Evolutionary conservation across 2,329 filamentous ascomycete species (phyloP).

Genomic region (Pseudogymnoascus sp.): DNA sequence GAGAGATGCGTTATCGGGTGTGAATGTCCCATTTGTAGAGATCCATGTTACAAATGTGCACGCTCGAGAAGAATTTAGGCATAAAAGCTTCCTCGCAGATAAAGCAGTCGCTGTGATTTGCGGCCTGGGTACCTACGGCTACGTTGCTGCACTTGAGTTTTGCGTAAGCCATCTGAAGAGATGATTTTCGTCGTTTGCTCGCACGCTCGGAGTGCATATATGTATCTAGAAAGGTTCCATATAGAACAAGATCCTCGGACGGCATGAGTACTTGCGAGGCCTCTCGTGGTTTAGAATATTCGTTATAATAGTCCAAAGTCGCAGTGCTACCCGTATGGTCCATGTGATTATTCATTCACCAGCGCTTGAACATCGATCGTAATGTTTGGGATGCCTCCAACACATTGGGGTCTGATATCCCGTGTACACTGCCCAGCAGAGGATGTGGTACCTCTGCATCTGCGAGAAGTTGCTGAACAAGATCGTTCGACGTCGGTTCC

Average conservation of each 20-base stretch:
- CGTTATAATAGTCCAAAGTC: not conserved
- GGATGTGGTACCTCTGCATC: not conserved
- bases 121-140: conserved; percentile 56
- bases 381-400: conserved; percentile 10
- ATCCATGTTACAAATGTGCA: conserved; percentile 72
- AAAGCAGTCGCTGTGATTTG: conserved; percentile 68
- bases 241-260: not conserved
- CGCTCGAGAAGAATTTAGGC: conserved; percentile 57
- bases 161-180: conserved; percentile 39
- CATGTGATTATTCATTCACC: conserved; percentile 1
- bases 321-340: not conserved
- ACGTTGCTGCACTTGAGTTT: conserved; percentile 51
- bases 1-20: conserved; percentile 63
- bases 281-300: not conserved
- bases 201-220: not conserved
- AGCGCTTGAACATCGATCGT: conserved; percentile 6
- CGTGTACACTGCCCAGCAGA: not conserved
- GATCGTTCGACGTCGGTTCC: conserved; percentile 25
- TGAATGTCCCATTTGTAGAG: conserved; percentile 67
- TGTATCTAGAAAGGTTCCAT: not conserved
- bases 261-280: not conserved
- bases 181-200: conserved; percentile 22
- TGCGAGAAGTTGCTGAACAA: conserved; percentile 24
- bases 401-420: not conserved
- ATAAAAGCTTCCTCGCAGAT: conserved; percentile 65